Percentiles rank a stretch among this genome's conserved stretches.
Evolutionary conservation across 768 basidiomycete genomes (phyloP).

Genomic region (Pleurotus eryngii): DNA sequence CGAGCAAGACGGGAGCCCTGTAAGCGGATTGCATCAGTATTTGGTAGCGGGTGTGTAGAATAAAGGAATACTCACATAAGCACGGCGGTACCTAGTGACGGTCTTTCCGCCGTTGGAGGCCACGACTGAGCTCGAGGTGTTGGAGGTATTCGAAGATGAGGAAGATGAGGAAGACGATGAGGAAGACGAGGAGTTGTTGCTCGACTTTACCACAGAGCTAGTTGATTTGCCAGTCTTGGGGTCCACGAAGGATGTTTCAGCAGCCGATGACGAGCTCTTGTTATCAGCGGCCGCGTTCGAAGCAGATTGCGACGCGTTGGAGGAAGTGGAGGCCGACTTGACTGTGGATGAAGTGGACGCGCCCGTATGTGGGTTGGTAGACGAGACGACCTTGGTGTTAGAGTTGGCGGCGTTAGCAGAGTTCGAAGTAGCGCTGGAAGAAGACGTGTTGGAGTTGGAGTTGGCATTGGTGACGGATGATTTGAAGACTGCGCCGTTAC

Average conservation of each 20-base stretch:
- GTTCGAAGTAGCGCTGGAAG: not conserved
- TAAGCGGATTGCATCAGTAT: not conserved
- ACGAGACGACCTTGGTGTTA: not conserved
- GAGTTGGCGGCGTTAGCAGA: not conserved
- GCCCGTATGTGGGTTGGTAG: constrained; percentile 3
- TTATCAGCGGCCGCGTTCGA: not conserved
- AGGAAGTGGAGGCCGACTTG: not conserved
- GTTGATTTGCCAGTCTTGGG: not conserved
- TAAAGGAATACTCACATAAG: not conserved
- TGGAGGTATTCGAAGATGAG: not conserved
- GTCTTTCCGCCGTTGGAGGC: not conserved
- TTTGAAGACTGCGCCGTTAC: not conserved
- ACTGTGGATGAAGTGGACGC: not conserved
- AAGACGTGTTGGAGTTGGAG: constrained; percentile 2
- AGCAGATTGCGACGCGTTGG: constrained; percentile 3
- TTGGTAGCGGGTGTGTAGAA: not conserved
- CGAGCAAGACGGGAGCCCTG: constrained; percentile 6
- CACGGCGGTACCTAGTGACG: constrained; percentile 3
- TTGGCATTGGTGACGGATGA: not conserved
- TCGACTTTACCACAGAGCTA: not conserved
- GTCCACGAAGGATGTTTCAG: not conserved
- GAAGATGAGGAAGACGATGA: not conserved
- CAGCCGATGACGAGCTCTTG: not conserved
- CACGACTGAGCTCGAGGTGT: not conserved
- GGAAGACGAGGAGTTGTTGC: not conserved